A percentile compares a stretch with the other conserved stretches of the same genome.
Conservation (phyloP, 768 basidiomycete genomes). For the Phaeolepiota aurea region DNA sequence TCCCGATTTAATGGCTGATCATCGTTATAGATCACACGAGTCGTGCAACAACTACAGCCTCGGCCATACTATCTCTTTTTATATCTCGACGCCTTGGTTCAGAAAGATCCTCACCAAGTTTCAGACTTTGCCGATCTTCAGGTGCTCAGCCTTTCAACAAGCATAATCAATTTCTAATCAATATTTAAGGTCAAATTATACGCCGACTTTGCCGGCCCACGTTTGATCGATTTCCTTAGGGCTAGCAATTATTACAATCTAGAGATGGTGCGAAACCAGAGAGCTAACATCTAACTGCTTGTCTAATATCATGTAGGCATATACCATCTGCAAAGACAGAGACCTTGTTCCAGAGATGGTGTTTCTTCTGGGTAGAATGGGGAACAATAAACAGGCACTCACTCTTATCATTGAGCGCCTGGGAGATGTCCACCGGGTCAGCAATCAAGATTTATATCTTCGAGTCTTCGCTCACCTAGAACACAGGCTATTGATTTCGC, state of each 20-base stretch:
- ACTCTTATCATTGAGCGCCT: slow-evolving; percentile 92
- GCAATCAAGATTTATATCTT: slow-evolving; percentile 9
- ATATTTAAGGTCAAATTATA: slow-evolving; percentile 70
- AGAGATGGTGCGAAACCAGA: slow-evolving; percentile 47
- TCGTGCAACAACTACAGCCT: slow-evolving; percentile 77
- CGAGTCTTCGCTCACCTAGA: neutral
- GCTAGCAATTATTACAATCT: slow-evolving; percentile 89
- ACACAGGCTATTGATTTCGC: slow-evolving; percentile 92
- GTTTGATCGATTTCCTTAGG: slow-evolving; percentile 85
- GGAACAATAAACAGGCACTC: slow-evolving; percentile 92
- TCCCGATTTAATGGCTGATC: neutral
- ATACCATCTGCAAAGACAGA: slow-evolving; percentile 72
- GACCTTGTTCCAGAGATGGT: slow-evolving; percentile 96
- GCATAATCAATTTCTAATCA: neutral
- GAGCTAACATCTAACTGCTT: neutral
- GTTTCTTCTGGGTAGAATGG: slow-evolving; percentile 94
- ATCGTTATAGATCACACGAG: slow-evolving; percentile 60
- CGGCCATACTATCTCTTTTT: slow-evolving; percentile 81
- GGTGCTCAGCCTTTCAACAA: slow-evolving; percentile 24
- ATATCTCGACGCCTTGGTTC: slow-evolving; percentile 86
- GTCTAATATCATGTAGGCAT: slow-evolving; percentile 46
- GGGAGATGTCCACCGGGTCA: slow-evolving; percentile 82
- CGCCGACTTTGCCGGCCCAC: slow-evolving; percentile 73
- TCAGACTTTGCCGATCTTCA: slow-evolving; percentile 81
- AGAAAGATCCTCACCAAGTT: slow-evolving; percentile 76